Evolutionary conservation across 257 asterid genomes (phyloP), one percentile per base, ranked within the genome.

Genomic region (Solanum medicagineum): DNA sequence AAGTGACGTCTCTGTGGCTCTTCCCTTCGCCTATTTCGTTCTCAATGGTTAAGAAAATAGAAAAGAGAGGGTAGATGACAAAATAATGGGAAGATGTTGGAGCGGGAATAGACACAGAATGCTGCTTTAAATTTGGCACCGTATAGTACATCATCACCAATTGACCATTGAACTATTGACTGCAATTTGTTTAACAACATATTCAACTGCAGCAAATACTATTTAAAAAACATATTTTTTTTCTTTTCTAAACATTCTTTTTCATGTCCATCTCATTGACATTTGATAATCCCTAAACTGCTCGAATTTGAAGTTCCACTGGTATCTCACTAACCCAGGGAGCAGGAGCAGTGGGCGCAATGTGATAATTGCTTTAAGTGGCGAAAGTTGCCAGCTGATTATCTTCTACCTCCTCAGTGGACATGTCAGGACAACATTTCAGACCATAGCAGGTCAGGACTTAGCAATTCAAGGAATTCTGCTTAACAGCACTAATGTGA

Each of bases 331-430:
- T 53, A 65, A 79, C 86, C 89, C 89, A 96, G 99, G 92, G 95
- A 93, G 89, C 94, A 91, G 54, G 98, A 96, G 88, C 99, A 96
- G 89, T 96, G 98, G 99, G 87, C 92, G 90, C 98, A 93, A 86
- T 96, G 99, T 60, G 98, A 96, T 88, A 88, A 88, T 88, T 96
- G 99, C 93, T 92, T 87, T 40, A 94, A 92, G 89, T 96, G 98
- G 98, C 89, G 98, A 85, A 93, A 92, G 87, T 69, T 96, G 84
- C 95, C 97, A 2, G 83, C 89, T 70, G 95, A 93, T 90, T 83
- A 93, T 87, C 94, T 94, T 86, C 95, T 96, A 77, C 98, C 99
- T 85, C 91, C 97, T 80, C 92, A 89, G 88, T 96, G 99, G 99
- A 93, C 92, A 88, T 96, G 99, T 81, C 93, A 87, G 86, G 98